These are phyloP conservation scores for Isoetes engelmannii DNA, from an alignment of 83 land plant species.

Conservation along the genomic window DNA sequence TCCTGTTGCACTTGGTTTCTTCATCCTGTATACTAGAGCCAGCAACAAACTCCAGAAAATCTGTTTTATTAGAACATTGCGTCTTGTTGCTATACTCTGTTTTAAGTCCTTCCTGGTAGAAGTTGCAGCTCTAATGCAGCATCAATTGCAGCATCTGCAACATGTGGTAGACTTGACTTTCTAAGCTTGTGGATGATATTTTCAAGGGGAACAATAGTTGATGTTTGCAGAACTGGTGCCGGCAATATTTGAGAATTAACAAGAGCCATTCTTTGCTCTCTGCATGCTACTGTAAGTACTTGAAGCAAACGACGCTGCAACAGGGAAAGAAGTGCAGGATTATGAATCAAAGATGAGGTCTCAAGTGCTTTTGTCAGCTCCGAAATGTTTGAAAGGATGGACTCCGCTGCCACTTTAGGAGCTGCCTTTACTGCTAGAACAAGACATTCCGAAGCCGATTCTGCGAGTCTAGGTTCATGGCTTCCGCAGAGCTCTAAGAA, in stretches of 20 bases:
- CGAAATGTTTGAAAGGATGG: constrained; percentile 48
- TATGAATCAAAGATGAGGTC: constrained; percentile 13
- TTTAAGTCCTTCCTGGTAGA: constrained; percentile 42
- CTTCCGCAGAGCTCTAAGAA: constrained; percentile 66
- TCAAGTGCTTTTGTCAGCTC: constrained; percentile 47
- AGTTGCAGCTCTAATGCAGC: constrained; percentile 51
- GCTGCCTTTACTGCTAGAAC: constrained; percentile 62
- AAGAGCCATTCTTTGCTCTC: constrained; percentile 36
- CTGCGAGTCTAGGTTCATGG: constrained; percentile 45
- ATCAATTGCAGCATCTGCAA: constrained; percentile 47
- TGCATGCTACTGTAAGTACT: constrained; percentile 51
- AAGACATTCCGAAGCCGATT: constrained; percentile 82
- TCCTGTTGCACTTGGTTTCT: no score
- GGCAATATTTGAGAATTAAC: constrained; percentile 27
- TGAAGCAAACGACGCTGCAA: constrained; percentile 25
- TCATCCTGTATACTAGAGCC: no score
- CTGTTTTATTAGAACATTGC: not conserved
- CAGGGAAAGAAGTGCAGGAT: constrained; percentile 13
- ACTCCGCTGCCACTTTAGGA: constrained; percentile 62
- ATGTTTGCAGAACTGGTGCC: constrained; percentile 20
- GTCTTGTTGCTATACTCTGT: constrained; percentile 1
- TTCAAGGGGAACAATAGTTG: constrained; percentile 42
- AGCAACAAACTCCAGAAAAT: no score
- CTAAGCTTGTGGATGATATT: constrained; percentile 37
- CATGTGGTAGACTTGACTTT: constrained; percentile 32